Base-by-base conservation (phyloP, 352 stramenopile genomes). In the Pythium utonaiense region DNA sequence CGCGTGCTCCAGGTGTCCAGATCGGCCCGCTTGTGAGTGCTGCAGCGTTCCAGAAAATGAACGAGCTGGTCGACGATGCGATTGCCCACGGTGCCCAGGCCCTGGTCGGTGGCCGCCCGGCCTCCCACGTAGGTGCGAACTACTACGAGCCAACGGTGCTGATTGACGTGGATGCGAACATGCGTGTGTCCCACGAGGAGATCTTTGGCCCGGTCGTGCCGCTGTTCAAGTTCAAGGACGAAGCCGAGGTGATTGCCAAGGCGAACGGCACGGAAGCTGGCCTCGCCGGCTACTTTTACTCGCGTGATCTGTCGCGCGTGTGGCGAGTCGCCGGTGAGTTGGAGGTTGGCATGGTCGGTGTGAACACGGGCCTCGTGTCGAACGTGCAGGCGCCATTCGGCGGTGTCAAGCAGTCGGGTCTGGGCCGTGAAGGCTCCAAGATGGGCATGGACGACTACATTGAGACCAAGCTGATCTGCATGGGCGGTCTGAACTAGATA, bases 141-240 rank as follows among this genome's bases (percentile, higher is more conserved):
- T 99, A 94, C 77, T 99, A 97, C 78, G 70, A 92, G 57, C 92
- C 97, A 3, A 99, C 96, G 0, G 84, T 99, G 41, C 66, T 99
- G 17, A 83, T 77, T 17, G 73, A 91, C 50, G 75, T 95, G 9
- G 70, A 89, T 27, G 74, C 82, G 12, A 70, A 83, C 14, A 98
- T 99, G 83, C 77, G 73, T 31, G 75, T 97, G 12, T 88, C 95
- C 71, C 77, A 73, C 51, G 75, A 98, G 64, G 96, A 99, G 78
- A 98, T 91, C 22, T 99, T 99, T 73, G 97, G 96, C 7, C 97
- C 97, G 3, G 76, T 99, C 47, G 90, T 96, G 21, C 78, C 93
- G 33, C 76, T 99, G 12, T 89, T 89, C 50, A 87, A 80, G 41
- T 99, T 99, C 74, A 70, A 86, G 22, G 95, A 71, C 6, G 96